phyloP scores from a whole-genome alignment of 768 basidiomycete species.

The Dentipellis sp. region DNA sequence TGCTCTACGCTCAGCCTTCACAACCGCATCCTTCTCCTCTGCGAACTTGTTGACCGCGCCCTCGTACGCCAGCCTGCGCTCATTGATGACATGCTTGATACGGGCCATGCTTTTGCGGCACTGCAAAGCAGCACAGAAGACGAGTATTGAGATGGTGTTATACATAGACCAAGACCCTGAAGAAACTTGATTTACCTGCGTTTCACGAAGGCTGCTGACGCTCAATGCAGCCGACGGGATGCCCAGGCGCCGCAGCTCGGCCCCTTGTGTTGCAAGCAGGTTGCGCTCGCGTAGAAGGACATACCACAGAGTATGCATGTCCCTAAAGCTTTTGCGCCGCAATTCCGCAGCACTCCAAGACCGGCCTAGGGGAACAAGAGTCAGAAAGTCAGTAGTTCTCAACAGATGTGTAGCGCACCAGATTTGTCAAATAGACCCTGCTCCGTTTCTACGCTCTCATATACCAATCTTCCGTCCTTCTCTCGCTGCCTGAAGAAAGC shows the following conservation, averaged over 20 bases:
- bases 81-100: conserved; percentile 87
- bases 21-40: conserved; percentile 5
- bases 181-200: conserved; percentile 4
- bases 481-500: conserved; percentile 62
- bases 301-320: conserved; percentile 95
- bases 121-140: conserved; percentile 28
- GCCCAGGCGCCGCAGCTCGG: conserved; percentile 59
- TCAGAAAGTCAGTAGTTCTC: conserved; percentile 1
- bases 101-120: conserved; percentile 94
- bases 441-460: conserved; percentile 36
- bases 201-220: neutral
- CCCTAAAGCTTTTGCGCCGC: conserved; percentile 83
- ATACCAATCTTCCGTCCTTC: conserved; percentile 39
- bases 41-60: conserved; percentile 36
- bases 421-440: conserved; percentile 23
- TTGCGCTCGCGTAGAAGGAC: conserved; percentile 83
- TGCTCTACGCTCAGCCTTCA: neutral
- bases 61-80: conserved; percentile 79
- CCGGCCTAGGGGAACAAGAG: conserved; percentile 46
- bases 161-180: neutral
- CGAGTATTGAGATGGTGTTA: neutral
- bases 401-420: conserved; percentile 26
- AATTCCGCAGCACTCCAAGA: conserved; percentile 84
- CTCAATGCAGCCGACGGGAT: conserved; percentile 14
- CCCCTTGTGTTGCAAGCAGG: conserved; percentile 78